A percentile compares a stretch with the other conserved stretches of the same genome.
Conservation (phyloP, 768 basidiomycete genomes). For the Mycena pura region DNA sequence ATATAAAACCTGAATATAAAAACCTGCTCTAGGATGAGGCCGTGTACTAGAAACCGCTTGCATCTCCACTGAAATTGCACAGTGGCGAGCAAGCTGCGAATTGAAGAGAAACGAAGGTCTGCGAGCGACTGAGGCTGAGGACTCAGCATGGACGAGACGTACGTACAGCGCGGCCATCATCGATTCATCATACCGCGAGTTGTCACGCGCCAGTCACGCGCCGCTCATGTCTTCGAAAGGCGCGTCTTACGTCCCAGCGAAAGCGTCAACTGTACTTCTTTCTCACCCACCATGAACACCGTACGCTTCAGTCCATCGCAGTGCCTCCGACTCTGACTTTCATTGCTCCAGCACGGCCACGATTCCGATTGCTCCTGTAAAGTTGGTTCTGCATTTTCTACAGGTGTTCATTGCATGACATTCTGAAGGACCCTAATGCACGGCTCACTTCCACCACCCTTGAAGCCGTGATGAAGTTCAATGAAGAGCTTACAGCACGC, state of each 20-base stretch:
- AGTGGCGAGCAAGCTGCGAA: too few relatives aligned
- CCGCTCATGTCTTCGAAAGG: too few relatives aligned
- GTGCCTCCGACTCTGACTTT: neutral
- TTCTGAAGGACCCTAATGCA: conserved; percentile 17
- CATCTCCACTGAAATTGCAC: too few relatives aligned
- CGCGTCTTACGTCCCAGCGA: conserved; percentile 1
- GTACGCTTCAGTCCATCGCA: neutral
- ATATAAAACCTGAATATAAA: too few relatives aligned
- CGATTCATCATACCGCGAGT: too few relatives aligned
- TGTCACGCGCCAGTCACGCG: too few relatives aligned
- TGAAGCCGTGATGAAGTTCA: neutral
- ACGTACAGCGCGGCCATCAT: too few relatives aligned
- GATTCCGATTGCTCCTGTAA: conserved; percentile 17
- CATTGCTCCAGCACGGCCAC: neutral
- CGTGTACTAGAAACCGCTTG: too few relatives aligned
- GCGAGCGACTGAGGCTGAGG: too few relatives aligned
- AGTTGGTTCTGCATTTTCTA: neutral
- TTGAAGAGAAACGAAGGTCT: too few relatives aligned
- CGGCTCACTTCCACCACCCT: conserved; percentile 20
- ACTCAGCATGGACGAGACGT: too few relatives aligned
- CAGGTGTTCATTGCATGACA: neutral
- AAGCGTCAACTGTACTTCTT: conserved; percentile 1
- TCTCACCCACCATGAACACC: conserved; percentile 1
- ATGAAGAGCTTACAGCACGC: conserved; percentile 7
- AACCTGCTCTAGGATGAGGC: too few relatives aligned